Conservation (phyloP, 2,329 filamentous ascomycete species). For the Sclerotinia subarctica region DNA sequence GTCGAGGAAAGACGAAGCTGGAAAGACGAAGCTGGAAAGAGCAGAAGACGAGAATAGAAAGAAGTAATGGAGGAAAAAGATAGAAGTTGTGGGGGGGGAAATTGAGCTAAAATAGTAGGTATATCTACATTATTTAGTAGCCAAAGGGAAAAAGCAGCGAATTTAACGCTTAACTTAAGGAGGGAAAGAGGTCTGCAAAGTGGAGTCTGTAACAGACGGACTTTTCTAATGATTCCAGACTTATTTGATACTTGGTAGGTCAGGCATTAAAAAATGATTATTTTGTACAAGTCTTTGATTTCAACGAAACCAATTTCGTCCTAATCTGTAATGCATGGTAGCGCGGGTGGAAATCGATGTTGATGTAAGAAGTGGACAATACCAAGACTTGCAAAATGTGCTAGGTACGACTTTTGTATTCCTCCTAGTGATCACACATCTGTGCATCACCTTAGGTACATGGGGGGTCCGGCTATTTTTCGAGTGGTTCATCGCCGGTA, state of each 20-base stretch:
- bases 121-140: not conserved
- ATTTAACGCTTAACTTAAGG: constrained; percentile 10
- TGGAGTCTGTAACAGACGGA: constrained; percentile 2
- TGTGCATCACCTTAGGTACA: constrained; percentile 14
- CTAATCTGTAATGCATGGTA: constrained; percentile 16
- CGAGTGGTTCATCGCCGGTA: constrained; percentile 15
- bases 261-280: not conserved
- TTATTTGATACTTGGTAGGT: not conserved
- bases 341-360: constrained; percentile 1
- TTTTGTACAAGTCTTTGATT: not conserved
- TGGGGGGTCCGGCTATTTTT: not conserved
- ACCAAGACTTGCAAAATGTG: not conserved
- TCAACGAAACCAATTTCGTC: not conserved
- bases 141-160: not conserved
- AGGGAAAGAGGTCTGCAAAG: constrained; percentile 13
- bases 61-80: not conserved
- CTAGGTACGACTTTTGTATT: not conserved
- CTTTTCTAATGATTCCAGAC: constrained; percentile 3
- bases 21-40: not conserved
- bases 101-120: constrained; percentile 2
- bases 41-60: not conserved
- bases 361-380: constrained; percentile 8
- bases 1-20: too few relatives aligned
- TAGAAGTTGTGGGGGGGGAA: constrained; percentile 13
- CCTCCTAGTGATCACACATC: constrained; percentile 7